Percentiles rank a stretch among this genome's conserved stretches.
Evolutionary conservation across 169 alveolate genomes (phyloP).

Genomic region (Eimeria falciformis): DNA sequence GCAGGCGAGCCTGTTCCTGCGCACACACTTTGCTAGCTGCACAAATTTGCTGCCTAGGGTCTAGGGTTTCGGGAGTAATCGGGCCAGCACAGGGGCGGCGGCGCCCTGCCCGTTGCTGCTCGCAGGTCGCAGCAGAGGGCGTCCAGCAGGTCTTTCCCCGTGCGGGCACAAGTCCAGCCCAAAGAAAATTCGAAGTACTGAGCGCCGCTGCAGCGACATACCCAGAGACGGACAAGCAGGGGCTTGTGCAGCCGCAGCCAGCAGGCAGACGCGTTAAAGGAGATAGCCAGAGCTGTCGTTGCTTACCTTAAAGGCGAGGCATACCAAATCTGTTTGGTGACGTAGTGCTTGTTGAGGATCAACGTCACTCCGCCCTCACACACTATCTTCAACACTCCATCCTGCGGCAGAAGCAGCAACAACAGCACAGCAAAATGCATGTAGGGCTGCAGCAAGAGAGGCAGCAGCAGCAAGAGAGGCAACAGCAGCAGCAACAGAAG

Average conservation of each 20-base stretch:
- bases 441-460: slow-evolving; percentile 7
- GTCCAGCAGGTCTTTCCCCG: neutral
- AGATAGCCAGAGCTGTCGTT: neutral
- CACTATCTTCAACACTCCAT: slow-evolving; percentile 47
- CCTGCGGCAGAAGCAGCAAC: slow-evolving; percentile 56
- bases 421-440: neutral
- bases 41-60: neutral
- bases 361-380: slow-evolving; percentile 36
- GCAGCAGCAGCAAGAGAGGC: neutral
- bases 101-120: neutral
- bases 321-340: slow-evolving; percentile 60
- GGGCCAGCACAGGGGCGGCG: neutral
- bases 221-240: too few relatives aligned
- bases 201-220: slow-evolving; percentile 29
- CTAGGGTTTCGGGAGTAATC: neutral
- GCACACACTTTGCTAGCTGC: neutral
- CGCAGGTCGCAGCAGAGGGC: neutral
- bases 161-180: slow-evolving; percentile 24
- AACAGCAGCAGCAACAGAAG: slow-evolving; percentile 23
- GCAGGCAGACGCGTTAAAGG: neutral
- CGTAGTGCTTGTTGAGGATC: slow-evolving; percentile 66
- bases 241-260: too few relatives aligned
- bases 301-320: slow-evolving; percentile 70
- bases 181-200: slow-evolving; percentile 20
- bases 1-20: neutral